phyloP scores from a whole-genome alignment of 768 basidiomycete species.

The Boletus rubroflammeus region DNA sequence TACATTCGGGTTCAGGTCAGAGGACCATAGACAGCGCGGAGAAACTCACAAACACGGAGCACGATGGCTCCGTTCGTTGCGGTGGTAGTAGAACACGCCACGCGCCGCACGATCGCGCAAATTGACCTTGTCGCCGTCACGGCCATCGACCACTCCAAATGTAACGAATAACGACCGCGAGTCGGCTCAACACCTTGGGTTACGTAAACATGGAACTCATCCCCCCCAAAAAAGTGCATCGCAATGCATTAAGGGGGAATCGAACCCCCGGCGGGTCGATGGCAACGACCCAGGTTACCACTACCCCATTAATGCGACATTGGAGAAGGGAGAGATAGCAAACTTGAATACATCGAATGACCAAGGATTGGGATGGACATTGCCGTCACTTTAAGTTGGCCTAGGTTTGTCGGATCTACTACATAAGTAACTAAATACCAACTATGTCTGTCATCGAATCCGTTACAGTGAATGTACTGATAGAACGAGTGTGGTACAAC shows the following conservation, averaged over 20 bases:
- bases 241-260: slow-evolving; percentile 46
- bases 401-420: no score
- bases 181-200: background rate
- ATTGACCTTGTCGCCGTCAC: background rate
- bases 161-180: background rate
- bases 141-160: background rate
- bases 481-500: background rate
- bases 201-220: background rate
- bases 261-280: slow-evolving; percentile 86
- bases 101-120: background rate
- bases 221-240: background rate
- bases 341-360: background rate
- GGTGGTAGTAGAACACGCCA: background rate
- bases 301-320: slow-evolving; percentile 55
- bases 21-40: background rate
- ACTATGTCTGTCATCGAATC: background rate
- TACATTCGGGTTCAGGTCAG: background rate
- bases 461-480: background rate
- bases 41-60: slow-evolving; percentile 15
- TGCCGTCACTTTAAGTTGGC: no score
- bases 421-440: no score
- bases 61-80: background rate
- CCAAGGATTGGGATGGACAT: background rate
- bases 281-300: slow-evolving; percentile 67
- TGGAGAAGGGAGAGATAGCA: background rate